Conservation (phyloP, 495 filamentous ascomycete species). For the Podospora didyma region DNA sequence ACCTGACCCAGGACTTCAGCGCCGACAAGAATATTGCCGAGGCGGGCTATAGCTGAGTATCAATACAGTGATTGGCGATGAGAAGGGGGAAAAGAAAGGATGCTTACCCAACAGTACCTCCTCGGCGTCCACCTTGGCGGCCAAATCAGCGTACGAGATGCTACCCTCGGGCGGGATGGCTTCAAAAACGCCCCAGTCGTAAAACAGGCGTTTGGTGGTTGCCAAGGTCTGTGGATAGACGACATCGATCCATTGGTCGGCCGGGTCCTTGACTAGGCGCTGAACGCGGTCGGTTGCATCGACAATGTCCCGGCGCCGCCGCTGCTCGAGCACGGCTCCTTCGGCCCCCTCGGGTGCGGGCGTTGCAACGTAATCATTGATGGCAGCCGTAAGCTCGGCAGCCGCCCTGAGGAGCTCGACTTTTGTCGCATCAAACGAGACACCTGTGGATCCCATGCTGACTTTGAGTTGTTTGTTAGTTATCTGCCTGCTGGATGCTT, state of each 20-base stretch:
- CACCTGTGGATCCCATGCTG: no score
- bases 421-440: no score
- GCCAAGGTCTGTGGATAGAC: background rate
- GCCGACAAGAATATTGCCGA: background rate
- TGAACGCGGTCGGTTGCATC: background rate
- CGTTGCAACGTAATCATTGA: no score
- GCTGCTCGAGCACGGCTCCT: background rate
- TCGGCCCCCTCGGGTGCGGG: background rate
- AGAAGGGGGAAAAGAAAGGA: background rate
- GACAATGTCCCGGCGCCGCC: background rate
- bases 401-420: no score
- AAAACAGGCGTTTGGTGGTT: background rate
- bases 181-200: conserved; percentile 2
- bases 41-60: background rate
- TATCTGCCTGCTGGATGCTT: no score
- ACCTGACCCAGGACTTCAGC: background rate
- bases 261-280: background rate
- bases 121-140: background rate
- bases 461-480: no score
- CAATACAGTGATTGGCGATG: background rate
- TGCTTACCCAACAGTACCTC: background rate
- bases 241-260: background rate
- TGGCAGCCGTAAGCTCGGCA: no score
- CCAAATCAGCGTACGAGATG: background rate
- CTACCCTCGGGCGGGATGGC: background rate